Evolutionary conservation across 306 rosid genomes (phyloP), one percentile per base, ranked within the genome.

Genomic region (Casuarina cunninghamiana): DNA sequence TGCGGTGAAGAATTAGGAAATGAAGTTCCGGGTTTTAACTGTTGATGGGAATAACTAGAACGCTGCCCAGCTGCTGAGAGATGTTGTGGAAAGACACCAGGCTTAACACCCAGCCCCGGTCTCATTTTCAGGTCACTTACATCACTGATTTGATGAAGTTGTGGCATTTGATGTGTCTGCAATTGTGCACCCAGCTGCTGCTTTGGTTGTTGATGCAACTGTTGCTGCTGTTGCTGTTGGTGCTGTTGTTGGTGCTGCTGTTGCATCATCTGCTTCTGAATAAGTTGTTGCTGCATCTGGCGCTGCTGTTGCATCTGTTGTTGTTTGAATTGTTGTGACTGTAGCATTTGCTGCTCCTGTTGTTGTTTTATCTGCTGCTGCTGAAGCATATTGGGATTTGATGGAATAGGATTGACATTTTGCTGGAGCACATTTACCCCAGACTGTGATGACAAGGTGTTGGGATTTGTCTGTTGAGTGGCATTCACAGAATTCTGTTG

Each of bases 21-120:
- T 67, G 88, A 61, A 75, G 89, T 72, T 70, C 87, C 93, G 43
- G 93, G 69, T 88, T 95, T 95, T 81, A 87, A 67, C 82, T 80
- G 97, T 44, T 78, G 96, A 83, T 89, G 97, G 60, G 98, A 58
- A 87, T 85, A 95, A 42, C 87, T 61, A 32, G 96, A 69, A 53
- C 93, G 97, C 83, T 90, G 98, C 75, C 91, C 32, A 26, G 32
- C 87, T 19, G 84, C 79, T 35, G 92, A 61, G 75, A 70, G 84
- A 77, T 89, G 97, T 80, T 87, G 97, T 80, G 87, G 97, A 88
- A 86, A 93, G 75, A 79, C 82, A 76, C 92, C 97, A 32, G 89
- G 78, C 88, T 91, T 92, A 54, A 79, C 87, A 83, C 83, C 89
- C 81, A 89, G 49, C 74, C 88, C 92, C 49, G 73, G 96, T 73